A percentile compares a stretch with the other conserved stretches of the same genome.
These are phyloP conservation scores for Avena eriantha DNA, from an alignment of 176 grass and related monocot species.

Conservation along the genomic window DNA sequence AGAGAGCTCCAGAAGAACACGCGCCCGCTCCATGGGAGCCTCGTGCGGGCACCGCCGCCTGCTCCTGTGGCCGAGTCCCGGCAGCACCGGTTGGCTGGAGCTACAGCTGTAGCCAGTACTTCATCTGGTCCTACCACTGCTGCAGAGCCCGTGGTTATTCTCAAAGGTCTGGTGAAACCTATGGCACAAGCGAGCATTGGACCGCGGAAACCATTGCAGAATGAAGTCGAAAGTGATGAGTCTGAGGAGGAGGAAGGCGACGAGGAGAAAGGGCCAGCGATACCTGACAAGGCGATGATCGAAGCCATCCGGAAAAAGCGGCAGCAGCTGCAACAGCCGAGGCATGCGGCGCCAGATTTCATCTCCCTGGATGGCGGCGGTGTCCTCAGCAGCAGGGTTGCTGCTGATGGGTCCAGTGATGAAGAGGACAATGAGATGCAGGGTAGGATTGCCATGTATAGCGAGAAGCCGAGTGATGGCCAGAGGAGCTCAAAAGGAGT, in stretches of 20 bases:
- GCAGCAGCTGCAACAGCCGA: constrained; percentile 81
- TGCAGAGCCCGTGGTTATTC: constrained; percentile 63
- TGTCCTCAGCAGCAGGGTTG: constrained; percentile 69
- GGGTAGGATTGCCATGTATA: constrained; percentile 75
- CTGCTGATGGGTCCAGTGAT: constrained; percentile 73
- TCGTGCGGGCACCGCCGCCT: constrained; percentile 38
- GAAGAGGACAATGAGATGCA: constrained; percentile 80
- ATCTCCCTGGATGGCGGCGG: constrained; percentile 84
- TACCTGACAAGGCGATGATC: constrained; percentile 85
- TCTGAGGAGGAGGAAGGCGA: constrained; percentile 53
- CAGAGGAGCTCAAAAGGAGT: constrained; percentile 62
- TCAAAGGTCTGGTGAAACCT: constrained; percentile 90
- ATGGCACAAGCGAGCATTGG: constrained; percentile 47
- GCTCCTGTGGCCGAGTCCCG: constrained; percentile 31
- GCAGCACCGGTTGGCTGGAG: constrained; percentile 32
- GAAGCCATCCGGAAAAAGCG: constrained; percentile 87
- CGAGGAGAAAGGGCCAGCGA: constrained; percentile 50
- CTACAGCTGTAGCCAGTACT: constrained; percentile 21
- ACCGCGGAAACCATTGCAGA: constrained; percentile 35
- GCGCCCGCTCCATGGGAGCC: constrained; percentile 70
- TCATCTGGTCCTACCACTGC: constrained; percentile 19
- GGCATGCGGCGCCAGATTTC: constrained; percentile 75
- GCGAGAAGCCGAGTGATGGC: constrained; percentile 41
- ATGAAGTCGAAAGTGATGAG: constrained; percentile 36
- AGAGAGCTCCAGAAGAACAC: constrained; percentile 98